Evolutionary conservation across 768 basidiomycete species (phyloP), one percentile per base, ranked within the genome.

Genomic region (Galerina sulciceps): DNA sequence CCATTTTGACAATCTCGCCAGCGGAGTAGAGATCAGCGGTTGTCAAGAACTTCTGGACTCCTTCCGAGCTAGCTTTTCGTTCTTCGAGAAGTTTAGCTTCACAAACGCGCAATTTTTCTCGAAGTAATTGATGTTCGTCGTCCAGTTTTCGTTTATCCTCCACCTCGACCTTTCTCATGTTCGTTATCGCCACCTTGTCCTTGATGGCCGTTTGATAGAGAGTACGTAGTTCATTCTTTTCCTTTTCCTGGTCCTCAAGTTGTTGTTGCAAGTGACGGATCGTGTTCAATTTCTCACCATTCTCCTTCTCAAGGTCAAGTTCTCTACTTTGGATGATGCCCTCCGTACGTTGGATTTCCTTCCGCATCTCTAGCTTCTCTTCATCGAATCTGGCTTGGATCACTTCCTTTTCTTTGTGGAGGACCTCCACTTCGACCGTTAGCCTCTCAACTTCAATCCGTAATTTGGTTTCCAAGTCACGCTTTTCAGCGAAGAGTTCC

Each of bases 1-100:
- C 43, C 15, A 67, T 61, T 15, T 67, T 61, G 34, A 75, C 58
- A 5, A 64, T 67, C 34, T 54, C 51, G 50, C 66, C 68, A 3
- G 62, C 59, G 51, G 48, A 57, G 45, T 42, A 38, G 18, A 73
- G 69, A 26, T 67, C 64, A 20, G 64, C 58, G 10, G 65, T 52
- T 55, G 63, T 63, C 22, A 62, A 41, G 53, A 51, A 65, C 20
- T 57, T 49, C 31, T 66, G 69, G 26, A 69, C 54, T 31, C 58
- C 54, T 18, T 47, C 55, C n/a, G 55, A 26, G 37, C 40, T 40
- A 10, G 59, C 57, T 20, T 62, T 49, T 17, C 53, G 48, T 36
- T 36, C 56, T 14, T 49, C 26, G 10, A 62, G 44, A 11, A 65
- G 55, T 6, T 65, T 59, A 42, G 41, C 51, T 52, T 50, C 58